These are phyloP conservation scores for Crucihimalaya himalaica DNA, from an alignment of 345 rosid genomes.

Conservation along the genomic window DNA sequence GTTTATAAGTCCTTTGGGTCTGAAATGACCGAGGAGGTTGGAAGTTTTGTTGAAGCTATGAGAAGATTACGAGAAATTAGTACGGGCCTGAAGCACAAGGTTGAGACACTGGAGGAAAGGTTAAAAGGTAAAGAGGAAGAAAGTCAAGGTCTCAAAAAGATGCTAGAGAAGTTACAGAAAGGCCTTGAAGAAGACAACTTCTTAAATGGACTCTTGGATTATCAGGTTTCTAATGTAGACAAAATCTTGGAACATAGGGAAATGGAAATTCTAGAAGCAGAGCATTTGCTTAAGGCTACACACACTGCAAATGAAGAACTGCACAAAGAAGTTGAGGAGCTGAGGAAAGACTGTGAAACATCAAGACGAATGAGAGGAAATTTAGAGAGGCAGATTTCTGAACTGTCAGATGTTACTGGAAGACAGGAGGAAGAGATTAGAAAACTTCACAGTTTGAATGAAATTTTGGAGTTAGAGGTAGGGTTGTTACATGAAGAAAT, in stretches of 20 bases:
- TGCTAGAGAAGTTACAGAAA: slow-evolving; percentile 51
- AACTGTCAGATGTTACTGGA: slow-evolving; percentile 44
- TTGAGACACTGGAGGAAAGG: slow-evolving; percentile 51
- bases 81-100: slow-evolving; percentile 48
- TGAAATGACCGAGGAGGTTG: slow-evolving; percentile 60
- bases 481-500: slow-evolving; percentile 46
- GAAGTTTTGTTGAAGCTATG: slow-evolving; percentile 48
- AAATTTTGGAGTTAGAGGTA: slow-evolving; percentile 54
- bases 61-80: slow-evolving; percentile 40
- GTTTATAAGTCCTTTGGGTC: slow-evolving; percentile 57
- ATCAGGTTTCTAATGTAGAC: slow-evolving; percentile 48
- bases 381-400: slow-evolving; percentile 46
- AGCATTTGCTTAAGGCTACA: slow-evolving; percentile 59
- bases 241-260: slow-evolving; percentile 60
- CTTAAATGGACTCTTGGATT: slow-evolving; percentile 56
- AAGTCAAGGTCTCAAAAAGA: slow-evolving; percentile 48
- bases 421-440: slow-evolving; percentile 54
- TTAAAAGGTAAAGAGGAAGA: slow-evolving; percentile 56
- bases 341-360: slow-evolving; percentile 55
- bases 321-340: slow-evolving; percentile 56
- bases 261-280: slow-evolving; percentile 59
- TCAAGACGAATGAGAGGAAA: slow-evolving; percentile 42
- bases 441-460: slow-evolving; percentile 54
- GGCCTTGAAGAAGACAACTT: slow-evolving; percentile 57
- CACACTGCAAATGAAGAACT: slow-evolving; percentile 52